Evolutionary conservation across 169 alveolate species (phyloP).

Genomic region (Cryptosporidium baileyi): DNA sequence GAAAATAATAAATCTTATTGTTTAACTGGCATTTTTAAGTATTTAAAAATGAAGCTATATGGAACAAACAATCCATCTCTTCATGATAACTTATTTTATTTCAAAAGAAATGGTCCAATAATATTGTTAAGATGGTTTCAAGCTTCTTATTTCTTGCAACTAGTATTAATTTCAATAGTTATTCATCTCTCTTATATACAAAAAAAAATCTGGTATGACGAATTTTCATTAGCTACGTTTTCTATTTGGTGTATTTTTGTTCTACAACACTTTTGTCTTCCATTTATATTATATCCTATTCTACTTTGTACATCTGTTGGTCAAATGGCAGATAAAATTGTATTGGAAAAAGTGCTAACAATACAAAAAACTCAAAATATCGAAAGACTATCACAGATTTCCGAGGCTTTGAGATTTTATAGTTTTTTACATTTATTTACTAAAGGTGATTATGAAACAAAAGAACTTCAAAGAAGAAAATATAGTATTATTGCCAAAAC

Average conservation of each 20-base stretch:
- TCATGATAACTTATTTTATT: slow-evolving; percentile 49
- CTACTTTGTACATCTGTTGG: slow-evolving; percentile 65
- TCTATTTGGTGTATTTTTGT: slow-evolving; percentile 62
- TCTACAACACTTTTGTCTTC: slow-evolving; percentile 45
- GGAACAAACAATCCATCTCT: slow-evolving; percentile 58
- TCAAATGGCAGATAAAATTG: slow-evolving; percentile 61
- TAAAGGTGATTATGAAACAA: slow-evolving; percentile 28
- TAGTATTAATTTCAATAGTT: slow-evolving; percentile 38
- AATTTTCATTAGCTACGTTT: slow-evolving; percentile 13
- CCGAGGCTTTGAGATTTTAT: slow-evolving; percentile 52
- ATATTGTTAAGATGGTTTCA: slow-evolving; percentile 64
- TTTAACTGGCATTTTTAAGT: background rate
- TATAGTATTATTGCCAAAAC: slow-evolving; percentile 55
- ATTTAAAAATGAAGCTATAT: slow-evolving; percentile 2
- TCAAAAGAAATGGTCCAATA: slow-evolving; percentile 51
- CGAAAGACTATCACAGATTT: slow-evolving; percentile 23
- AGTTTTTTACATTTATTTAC: slow-evolving; percentile 34
- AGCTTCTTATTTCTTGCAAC: slow-evolving; percentile 65
- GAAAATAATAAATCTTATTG: background rate
- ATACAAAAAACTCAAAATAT: slow-evolving; percentile 65
- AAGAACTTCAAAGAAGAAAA: slow-evolving; percentile 60
- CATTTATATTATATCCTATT: slow-evolving; percentile 45
- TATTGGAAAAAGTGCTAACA: slow-evolving; percentile 37
- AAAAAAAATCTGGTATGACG: slow-evolving; percentile 55
- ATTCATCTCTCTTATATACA: slow-evolving; percentile 51